Evolutionary conservation across 2,329 filamentous ascomycete genomes (phyloP).

Genomic region (Colletotrichum siamense): DNA sequence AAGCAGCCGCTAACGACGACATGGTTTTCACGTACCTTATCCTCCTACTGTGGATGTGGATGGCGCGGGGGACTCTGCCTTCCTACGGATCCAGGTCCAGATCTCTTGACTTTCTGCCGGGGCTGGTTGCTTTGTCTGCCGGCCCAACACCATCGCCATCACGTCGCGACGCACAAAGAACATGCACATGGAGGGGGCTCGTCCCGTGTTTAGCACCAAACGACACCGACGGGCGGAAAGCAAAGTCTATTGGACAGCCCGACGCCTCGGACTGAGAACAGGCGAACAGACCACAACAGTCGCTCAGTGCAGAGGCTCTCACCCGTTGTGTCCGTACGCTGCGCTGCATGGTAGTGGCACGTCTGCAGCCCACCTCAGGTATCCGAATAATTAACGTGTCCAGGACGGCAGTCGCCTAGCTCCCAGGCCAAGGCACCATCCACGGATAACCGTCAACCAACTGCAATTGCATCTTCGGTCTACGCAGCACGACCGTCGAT

Average conservation of each 20-base stretch:
- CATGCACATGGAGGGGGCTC: slow-evolving; percentile 13
- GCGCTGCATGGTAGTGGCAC: not conserved
- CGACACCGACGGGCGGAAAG: not conserved
- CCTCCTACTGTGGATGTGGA: not conserved
- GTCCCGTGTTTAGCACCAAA: slow-evolving; percentile 1
- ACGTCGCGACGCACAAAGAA: slow-evolving; percentile 11
- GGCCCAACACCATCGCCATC: not conserved
- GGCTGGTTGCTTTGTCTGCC: not conserved
- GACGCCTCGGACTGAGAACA: not conserved
- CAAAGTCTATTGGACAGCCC: not conserved
- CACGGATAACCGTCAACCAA: not conserved
- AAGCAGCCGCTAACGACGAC: not conserved
- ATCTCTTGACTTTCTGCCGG: not conserved
- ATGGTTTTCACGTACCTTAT: not conserved
- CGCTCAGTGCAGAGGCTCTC: not conserved
- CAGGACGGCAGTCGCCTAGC: not conserved
- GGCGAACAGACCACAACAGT: not conserved
- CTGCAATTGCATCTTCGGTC: not conserved
- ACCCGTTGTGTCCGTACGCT: not conserved
- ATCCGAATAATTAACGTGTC: not conserved
- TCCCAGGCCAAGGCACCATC: not conserved
- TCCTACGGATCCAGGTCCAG: not conserved
- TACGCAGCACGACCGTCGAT: not conserved
- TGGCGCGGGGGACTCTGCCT: slow-evolving; percentile 8
- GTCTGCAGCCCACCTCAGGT: not conserved